A percentile compares a stretch with the other conserved stretches of the same genome.
Evolutionary conservation across 306 rosid genomes (phyloP).

Genomic region (Alnus rubra): DNA sequence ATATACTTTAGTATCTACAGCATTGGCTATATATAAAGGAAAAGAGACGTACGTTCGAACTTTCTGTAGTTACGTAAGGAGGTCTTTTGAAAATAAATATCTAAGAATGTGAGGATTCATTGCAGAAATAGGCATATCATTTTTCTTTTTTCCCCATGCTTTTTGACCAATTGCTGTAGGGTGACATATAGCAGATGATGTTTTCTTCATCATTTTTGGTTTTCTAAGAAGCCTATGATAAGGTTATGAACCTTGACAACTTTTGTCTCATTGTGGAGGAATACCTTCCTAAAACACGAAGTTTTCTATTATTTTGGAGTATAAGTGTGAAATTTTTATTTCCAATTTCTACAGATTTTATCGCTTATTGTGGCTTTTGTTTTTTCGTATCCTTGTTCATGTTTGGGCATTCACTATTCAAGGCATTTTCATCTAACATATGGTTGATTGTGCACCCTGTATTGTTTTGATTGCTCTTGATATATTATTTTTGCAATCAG

Average conservation of each 20-base stretch:
- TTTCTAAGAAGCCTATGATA: not conserved
- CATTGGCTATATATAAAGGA: not conserved
- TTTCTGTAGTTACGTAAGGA: not conserved
- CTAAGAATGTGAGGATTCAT: not conserved
- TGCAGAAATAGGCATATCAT: not conserved
- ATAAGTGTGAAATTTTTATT: not conserved
- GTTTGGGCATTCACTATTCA: not conserved
- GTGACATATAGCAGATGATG: not conserved
- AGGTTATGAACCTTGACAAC: not conserved
- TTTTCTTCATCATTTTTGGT: not conserved
- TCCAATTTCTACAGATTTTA: not conserved
- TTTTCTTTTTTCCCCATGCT: not conserved
- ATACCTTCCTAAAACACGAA: constrained; percentile 8
- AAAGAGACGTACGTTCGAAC: not conserved
- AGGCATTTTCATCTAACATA: not conserved
- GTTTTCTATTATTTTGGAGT: not conserved
- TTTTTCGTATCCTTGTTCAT: not conserved
- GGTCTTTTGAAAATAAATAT: not conserved
- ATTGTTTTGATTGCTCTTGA: constrained; percentile 2
- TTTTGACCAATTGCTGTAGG: constrained; percentile 7
- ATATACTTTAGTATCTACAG: too few species aligned
- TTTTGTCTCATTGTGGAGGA: not conserved
- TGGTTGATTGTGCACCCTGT: not conserved
- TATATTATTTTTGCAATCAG: constrained; percentile 10
- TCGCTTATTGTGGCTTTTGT: not conserved